Conservation (phyloP, 768 basidiomycete genomes). For the Trametes punicea region DNA sequence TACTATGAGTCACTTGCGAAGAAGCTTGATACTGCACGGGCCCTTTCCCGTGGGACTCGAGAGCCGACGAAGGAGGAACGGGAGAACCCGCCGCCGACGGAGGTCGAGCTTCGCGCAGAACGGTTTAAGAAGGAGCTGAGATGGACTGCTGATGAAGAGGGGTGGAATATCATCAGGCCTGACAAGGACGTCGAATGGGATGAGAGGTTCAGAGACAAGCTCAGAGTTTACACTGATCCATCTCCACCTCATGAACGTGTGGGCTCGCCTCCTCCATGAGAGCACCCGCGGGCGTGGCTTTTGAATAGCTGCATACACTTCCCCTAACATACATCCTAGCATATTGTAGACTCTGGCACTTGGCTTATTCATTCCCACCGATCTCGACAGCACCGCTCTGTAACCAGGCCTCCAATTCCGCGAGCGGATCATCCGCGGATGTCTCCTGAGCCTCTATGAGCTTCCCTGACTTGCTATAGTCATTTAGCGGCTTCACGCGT, state of each 20-base stretch:
- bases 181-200: constrained; percentile 72
- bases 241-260: constrained; percentile 14
- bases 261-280: constrained; percentile 3
- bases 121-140: constrained; percentile 83
- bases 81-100: constrained; percentile 75
- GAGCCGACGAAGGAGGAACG: constrained; percentile 86
- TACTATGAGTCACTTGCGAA: constrained; percentile 73
- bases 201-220: constrained; percentile 55
- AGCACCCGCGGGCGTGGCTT: too few relatives aligned
- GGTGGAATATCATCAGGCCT: constrained; percentile 75
- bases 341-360: constrained; percentile 10
- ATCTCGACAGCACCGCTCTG: constrained; percentile 62
- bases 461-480: not conserved
- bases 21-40: constrained; percentile 69
- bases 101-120: constrained; percentile 86
- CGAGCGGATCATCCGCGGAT: constrained; percentile 47
- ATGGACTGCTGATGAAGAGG: constrained; percentile 78
- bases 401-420: constrained; percentile 68
- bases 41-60: constrained; percentile 66
- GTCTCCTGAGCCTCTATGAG: constrained; percentile 5
- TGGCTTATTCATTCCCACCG: constrained; percentile 8
- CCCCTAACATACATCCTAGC: not conserved
- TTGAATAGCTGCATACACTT: constrained; percentile 12
- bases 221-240: constrained; percentile 59
- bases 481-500: too few relatives aligned